A percentile compares a stretch with the other conserved stretches of the same genome.
Conservation (phyloP, 2,329 filamentous ascomycete genomes). For the Fusarium sp. region DNA sequence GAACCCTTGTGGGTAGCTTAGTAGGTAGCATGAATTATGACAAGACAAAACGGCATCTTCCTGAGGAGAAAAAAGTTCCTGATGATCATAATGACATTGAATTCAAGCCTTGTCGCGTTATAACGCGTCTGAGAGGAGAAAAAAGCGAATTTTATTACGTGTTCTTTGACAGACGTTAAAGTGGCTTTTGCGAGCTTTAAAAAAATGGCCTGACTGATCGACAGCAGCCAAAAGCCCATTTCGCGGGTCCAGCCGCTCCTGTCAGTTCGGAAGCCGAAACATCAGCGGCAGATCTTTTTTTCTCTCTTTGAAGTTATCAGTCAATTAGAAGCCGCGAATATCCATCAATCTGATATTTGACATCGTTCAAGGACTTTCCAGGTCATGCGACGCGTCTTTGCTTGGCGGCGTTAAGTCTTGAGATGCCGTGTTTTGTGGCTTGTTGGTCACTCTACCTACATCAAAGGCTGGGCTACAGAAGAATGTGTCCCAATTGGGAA, state of each 20-base stretch:
- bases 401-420: constrained; percentile 4
- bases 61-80: constrained; percentile 9
- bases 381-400: constrained; percentile 17
- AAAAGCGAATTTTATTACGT: background rate
- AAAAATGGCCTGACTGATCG: constrained; percentile 10
- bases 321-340: background rate
- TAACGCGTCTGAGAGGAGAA: background rate
- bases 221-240: constrained; percentile 1
- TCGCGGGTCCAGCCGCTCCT: constrained; percentile 20
- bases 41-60: background rate
- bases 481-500: constrained; percentile 8
- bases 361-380: background rate
- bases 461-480: background rate
- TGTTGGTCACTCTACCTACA: constrained; percentile 23
- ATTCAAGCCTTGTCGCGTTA: background rate
- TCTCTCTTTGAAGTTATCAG: background rate
- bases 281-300: background rate
- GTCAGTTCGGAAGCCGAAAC: constrained; percentile 25
- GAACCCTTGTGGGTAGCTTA: constrained; percentile 3
- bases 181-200: background rate
- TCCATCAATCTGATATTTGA: background rate
- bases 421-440: constrained; percentile 11
- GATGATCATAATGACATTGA: background rate
- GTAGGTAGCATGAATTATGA: background rate
- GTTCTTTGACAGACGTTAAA: background rate